Evolutionary conservation across 169 alveolate species (phyloP).

Genomic region (Ichthyophthirius multifiliis): DNA sequence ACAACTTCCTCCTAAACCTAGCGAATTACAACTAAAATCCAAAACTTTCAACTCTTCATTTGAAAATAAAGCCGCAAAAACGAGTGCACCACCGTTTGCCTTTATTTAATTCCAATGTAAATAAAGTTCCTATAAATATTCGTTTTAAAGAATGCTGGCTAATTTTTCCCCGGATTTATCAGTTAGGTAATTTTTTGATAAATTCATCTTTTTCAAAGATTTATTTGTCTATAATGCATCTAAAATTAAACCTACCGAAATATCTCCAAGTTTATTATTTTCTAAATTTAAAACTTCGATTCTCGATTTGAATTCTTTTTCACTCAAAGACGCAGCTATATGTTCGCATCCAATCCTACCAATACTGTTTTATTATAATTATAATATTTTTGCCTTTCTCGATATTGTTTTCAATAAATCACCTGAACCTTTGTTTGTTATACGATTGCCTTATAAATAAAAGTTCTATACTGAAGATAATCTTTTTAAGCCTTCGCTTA

Average conservation of each 20-base stretch:
- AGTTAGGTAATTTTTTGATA: constrained; percentile 23
- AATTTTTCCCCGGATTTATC: constrained; percentile 19
- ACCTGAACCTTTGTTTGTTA: constrained; percentile 14
- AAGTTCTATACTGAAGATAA: constrained; percentile 9
- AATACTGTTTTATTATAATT: constrained; percentile 19
- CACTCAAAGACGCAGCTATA: not conserved
- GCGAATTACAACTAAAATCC: constrained; percentile 25
- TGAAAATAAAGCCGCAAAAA: not conserved
- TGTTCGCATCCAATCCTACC: constrained; percentile 25
- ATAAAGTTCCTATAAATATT: constrained; percentile 14
- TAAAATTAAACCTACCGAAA: not conserved
- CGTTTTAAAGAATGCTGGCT: not conserved
- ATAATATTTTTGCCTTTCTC: constrained; percentile 8
- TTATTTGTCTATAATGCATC: not conserved
- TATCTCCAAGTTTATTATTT: constrained; percentile 22
- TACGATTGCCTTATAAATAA: constrained; percentile 15
- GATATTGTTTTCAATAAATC: constrained; percentile 11
- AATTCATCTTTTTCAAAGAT: not conserved
- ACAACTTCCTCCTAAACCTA: constrained; percentile 25
- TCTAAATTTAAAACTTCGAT: constrained; percentile 28
- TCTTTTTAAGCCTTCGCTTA: constrained; percentile 24
- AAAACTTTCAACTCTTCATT: constrained; percentile 20
- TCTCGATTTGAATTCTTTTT: not conserved
- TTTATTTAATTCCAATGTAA: constrained; percentile 42
- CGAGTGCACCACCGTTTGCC: constrained; percentile 6